Evolutionary conservation across 495 filamentous ascomycete species (phyloP).

Genomic region (Neurospora tetrasperma): DNA sequence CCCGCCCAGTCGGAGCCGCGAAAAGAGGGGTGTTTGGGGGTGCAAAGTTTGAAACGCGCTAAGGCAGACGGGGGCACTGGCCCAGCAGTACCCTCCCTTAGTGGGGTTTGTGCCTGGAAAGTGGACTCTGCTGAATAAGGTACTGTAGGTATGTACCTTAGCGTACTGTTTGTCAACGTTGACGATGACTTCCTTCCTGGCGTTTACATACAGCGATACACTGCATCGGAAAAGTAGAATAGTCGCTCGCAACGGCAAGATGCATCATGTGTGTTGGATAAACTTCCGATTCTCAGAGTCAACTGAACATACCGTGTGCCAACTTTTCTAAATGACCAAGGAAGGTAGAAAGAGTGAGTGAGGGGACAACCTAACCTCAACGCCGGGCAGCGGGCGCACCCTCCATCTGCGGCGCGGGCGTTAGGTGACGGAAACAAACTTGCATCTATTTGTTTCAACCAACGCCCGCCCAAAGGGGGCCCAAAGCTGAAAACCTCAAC

Average conservation of each 20-base stretch:
- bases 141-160: no score
- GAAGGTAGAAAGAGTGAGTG: no score
- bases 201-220: neutral
- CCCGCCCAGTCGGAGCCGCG: neutral
- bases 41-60: neutral
- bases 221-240: neutral
- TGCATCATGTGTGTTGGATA: neutral
- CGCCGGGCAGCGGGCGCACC: no score
- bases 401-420: neutral
- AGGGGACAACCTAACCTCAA: no score
- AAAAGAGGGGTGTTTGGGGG: neutral
- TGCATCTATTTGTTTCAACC: neutral
- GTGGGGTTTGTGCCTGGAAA: neutral
- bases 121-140: neutral
- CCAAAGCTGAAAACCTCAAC: neutral
- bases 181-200: neutral
- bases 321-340: neutral
- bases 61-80: neutral
- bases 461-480: neutral
- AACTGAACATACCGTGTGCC: neutral
- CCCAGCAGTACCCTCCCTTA: no score
- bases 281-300: neutral
- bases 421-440: neutral
- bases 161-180: neutral
- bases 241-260: neutral